A percentile compares a stretch with the other conserved stretches of the same genome.
Evolutionary conservation across 163 green algal genomes (phyloP).

Genomic region (Botryococcus braunii): DNA sequence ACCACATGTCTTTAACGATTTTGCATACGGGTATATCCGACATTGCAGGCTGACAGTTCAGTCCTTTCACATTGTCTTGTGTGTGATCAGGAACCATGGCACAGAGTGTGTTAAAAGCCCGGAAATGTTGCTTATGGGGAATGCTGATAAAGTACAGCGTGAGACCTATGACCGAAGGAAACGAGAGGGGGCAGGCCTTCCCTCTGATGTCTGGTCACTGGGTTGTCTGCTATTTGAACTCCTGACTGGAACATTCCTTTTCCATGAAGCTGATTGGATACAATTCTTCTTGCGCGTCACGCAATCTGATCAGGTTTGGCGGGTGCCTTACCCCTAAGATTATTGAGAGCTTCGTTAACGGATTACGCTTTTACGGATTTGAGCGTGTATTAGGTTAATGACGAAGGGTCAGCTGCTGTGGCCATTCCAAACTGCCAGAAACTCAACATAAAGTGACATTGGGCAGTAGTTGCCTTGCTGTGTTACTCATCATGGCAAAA

Average conservation of each 20-base stretch:
- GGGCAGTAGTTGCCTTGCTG: too few species aligned
- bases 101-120: conserved; percentile 57
- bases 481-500: too few species aligned
- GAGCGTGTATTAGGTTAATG: not conserved
- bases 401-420: not conserved
- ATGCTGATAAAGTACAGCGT: conserved; percentile 16
- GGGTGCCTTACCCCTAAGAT: not conserved
- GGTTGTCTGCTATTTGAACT: conserved; percentile 66
- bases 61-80: too few species aligned
- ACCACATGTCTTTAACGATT: too few species aligned
- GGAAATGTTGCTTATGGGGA: conserved; percentile 53
- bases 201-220: conserved; percentile 51
- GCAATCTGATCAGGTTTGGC: conserved; percentile 9
- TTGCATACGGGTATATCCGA: too few species aligned
- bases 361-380: not conserved
- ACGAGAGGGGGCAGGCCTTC: conserved; percentile 22
- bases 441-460: too few species aligned
- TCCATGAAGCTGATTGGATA: conserved; percentile 52
- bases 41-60: too few species aligned
- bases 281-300: conserved; percentile 43
- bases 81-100: conserved; percentile 43
- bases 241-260: conserved; percentile 42
- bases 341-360: not conserved
- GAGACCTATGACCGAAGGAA: conserved; percentile 24
- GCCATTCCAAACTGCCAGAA: too few species aligned